Conservation (phyloP, 202 grass and related monocot genomes). For the Elaeis oleifera region DNA sequence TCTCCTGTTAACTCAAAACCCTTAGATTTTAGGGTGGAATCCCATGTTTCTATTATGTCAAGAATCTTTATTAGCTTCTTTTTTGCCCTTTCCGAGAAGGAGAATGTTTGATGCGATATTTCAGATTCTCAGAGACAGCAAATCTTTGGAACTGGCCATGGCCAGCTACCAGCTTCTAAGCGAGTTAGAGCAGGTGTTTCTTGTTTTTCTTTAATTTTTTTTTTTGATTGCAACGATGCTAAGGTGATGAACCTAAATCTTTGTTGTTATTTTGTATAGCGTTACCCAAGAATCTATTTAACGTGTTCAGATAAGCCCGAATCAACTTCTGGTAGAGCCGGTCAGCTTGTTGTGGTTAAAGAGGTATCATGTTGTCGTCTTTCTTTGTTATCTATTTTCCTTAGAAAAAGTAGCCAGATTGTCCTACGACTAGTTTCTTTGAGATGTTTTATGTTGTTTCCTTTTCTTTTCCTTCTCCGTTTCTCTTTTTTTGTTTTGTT, state of each 20-base stretch:
- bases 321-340: conserved; percentile 12
- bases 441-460: conserved; percentile 1
- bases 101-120: conserved; percentile 63
- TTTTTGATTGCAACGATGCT: conserved; percentile 1
- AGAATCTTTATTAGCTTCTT: background rate
- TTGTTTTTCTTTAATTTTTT: background rate
- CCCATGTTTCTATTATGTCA: no score
- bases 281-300: conserved; percentile 63
- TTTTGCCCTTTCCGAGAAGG: conserved; percentile 26
- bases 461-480: background rate
- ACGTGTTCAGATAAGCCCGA: conserved; percentile 13
- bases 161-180: conserved; percentile 68
- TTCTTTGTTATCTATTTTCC: conserved; percentile 5
- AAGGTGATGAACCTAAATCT: background rate
- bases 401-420: no score
- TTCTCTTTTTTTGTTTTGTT: no score
- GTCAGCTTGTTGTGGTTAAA: conserved; percentile 40
- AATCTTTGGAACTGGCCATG: conserved; percentile 63
- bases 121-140: conserved; percentile 52
- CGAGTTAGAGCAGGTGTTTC: conserved; percentile 60
- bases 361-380: conserved; percentile 39
- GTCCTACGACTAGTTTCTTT: conserved; percentile 2
- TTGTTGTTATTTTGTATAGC: conserved; percentile 36
- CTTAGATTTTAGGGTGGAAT: no score
- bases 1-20: background rate